phyloP scores from a whole-genome alignment of 2,329 filamentous ascomycete genomes.

The Microdochium paspali region DNA sequence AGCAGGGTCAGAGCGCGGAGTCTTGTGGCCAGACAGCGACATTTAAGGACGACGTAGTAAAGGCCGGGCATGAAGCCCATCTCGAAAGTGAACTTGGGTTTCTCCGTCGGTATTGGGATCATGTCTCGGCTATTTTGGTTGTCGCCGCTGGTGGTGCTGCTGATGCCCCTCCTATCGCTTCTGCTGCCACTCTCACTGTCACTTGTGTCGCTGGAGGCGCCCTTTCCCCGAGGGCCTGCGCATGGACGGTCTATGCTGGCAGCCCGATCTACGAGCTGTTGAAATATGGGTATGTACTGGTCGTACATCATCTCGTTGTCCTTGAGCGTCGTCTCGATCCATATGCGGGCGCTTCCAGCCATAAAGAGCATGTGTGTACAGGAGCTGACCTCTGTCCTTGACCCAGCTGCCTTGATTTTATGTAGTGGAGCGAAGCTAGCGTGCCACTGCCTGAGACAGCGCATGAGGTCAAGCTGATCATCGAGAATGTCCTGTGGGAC shows the following conservation, averaged over 20 bases:
- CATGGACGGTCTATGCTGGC: constrained; percentile 4
- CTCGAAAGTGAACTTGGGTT: constrained; percentile 27
- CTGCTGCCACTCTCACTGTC: neutral
- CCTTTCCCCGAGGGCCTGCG: neutral
- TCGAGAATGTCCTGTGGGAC: constrained; percentile 9
- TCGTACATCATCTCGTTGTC: constrained; percentile 25
- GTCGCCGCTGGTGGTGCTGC: too few relatives aligned
- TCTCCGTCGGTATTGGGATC: too few relatives aligned
- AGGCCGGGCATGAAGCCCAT: constrained; percentile 27
- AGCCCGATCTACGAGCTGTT: constrained; percentile 18
- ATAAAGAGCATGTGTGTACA: constrained; percentile 17
- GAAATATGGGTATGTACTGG: constrained; percentile 16
- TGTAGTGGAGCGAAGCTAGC: constrained; percentile 12
- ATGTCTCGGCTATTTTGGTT: too few relatives aligned
- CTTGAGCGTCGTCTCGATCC: constrained; percentile 19
- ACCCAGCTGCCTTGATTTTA: neutral
- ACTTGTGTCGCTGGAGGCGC: neutral
- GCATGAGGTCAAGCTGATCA: constrained; percentile 11
- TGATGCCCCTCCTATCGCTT: neutral
- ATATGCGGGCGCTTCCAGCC: constrained; percentile 21
- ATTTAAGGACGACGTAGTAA: constrained; percentile 26
- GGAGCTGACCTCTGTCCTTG: neutral
- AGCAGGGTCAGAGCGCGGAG: constrained; percentile 22
- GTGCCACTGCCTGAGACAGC: constrained; percentile 18
- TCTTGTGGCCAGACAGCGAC: constrained; percentile 24